Base-by-base conservation (phyloP, 768 basidiomycete species). In the Gelatoporia subvermispora region DNA sequence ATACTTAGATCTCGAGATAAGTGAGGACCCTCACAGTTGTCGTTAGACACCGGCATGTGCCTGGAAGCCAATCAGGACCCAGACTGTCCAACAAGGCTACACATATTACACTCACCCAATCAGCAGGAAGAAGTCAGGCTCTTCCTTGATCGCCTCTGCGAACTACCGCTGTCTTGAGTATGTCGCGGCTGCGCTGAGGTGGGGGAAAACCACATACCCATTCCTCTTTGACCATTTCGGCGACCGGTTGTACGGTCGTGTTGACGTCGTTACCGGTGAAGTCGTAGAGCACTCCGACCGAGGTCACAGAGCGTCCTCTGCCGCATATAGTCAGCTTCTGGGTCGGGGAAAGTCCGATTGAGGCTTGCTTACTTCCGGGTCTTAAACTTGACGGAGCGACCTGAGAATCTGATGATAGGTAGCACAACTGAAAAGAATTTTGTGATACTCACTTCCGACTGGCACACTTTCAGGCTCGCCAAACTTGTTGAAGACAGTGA, bases 81-180 rank as follows among this genome's bases (percentile, higher is more conserved):
- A 35, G 10, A 10, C 1, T 18, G 16, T 35, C n/a, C 4, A 17
- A 5, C 17, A 20, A 2, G 8, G 16, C 21, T 2, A 35, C n/a
- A 38, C 5, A 22, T 35, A 13, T 7, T 31, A 31, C n/a, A 57
- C 75, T 24, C 43, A 82, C 84, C 84, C 82, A 47, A 75, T 76
- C 45, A 90, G 75, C 47, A 89, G 60, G 70, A 94, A 95, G 51
- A 90, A 72, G 64, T 93, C 90, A 13, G 92, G 90, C 58, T 83
- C 82, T 8, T 90, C 85, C 36, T 72, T 65, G 51, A 93, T 92
- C 1, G 86, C 89, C 13, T 88, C 81, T 1, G 67, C 55, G 63
- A 94, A 94, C 91, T 87, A 50, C 46, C 21, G 28, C n/a, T n/a
- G 18, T 3, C 15, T 3, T 42, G 9, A n/a, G 7, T 20, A 16